These are phyloP conservation scores for Plicaturopsis crispa DNA, from an alignment of 768 basidiomycete species.

Conservation along the genomic window DNA sequence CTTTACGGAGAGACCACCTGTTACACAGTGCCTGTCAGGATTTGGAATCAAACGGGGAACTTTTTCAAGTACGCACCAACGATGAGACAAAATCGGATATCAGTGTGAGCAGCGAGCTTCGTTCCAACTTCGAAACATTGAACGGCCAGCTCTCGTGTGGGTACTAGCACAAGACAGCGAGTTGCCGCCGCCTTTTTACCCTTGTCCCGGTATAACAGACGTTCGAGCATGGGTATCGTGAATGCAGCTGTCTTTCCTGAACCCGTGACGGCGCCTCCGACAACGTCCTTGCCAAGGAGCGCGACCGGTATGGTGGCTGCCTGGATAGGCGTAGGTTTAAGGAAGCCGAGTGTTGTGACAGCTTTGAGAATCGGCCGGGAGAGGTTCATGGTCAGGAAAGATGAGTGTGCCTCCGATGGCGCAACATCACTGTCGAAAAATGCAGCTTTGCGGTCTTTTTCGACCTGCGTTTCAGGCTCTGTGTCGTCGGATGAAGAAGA, in stretches of 20 bases:
- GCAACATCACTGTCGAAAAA: slow-evolving; percentile 67
- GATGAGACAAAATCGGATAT: slow-evolving; percentile 84
- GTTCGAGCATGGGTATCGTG: slow-evolving; percentile 89
- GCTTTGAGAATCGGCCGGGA: slow-evolving; percentile 93
- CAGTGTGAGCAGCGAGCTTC: slow-evolving; percentile 80
- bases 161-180: slow-evolving; percentile 86
- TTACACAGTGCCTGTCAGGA: slow-evolving; percentile 6
- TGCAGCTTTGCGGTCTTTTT: slow-evolving; percentile 71
- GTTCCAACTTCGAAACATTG: slow-evolving; percentile 92
- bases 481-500: slow-evolving; percentile 58
- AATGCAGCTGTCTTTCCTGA: slow-evolving; percentile 99
- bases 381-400: slow-evolving; percentile 90
- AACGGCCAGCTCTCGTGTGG: slow-evolving; percentile 92
- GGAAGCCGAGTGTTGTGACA: slow-evolving; percentile 72
- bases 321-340: slow-evolving; percentile 92
- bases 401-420: slow-evolving; percentile 48
- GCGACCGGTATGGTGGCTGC: slow-evolving; percentile 90
- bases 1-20: slow-evolving; percentile 90
- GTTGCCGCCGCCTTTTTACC: slow-evolving; percentile 82
- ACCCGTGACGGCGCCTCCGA: slow-evolving; percentile 93
- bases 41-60: slow-evolving; percentile 2
- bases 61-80: slow-evolving; percentile 55
- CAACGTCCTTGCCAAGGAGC: slow-evolving; percentile 90
- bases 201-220: slow-evolving; percentile 86
- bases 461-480: slow-evolving; percentile 49